Evolutionary conservation across 2,329 filamentous ascomycete species (phyloP), one percentile per base, ranked within the genome.

Genomic region (Alternaria solani): DNA sequence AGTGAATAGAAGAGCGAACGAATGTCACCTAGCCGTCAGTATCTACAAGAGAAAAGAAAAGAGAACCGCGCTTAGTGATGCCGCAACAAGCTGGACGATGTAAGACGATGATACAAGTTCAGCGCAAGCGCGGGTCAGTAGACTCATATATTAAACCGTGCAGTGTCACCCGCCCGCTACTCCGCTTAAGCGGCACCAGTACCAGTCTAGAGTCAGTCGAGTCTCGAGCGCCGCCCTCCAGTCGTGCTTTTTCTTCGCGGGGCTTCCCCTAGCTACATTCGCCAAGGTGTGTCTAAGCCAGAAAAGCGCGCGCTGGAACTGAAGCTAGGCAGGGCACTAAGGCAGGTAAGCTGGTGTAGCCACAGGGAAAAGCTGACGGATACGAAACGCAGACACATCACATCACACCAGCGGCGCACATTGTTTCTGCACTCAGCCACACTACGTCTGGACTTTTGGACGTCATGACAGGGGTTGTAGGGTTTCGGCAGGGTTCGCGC

Each of bases 121-220:
- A 49, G 46, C 30, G 30, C 46, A 53, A 58, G 57, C 46, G 51
- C 25, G 58, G 64, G 60, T 47, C 57, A 62, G 51, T 61, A 56
- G 59, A 61, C 57, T 69, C 64, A 66, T 68, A 69, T 69, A 69
- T 57, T 55, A 51, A 32, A 55, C 18, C 34, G 54, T 42, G 59
- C 59, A 55, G 60, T 49, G 28, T 61, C 8, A 58, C 59, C 18
- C 59, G 47, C 59, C 23, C 49, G 36, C 23, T 49, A 52, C 38
- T 32, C 44, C 46, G 49, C 49, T 64, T 56, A 32, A 25, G 57
- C 60, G 63, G 63, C 32, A 63, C 41, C 30, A 44, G 36, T 30
- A 47, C 48, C 34, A 51, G 48, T 38, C 48, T 18, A 36, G 7
- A 26, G 41, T 48, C 44, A 23, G 44, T 30, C 14, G 28, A 49